These are phyloP conservation scores for Fusarium nygamai DNA, from an alignment of 2,329 filamentous ascomycete genomes.

Conservation along the genomic window DNA sequence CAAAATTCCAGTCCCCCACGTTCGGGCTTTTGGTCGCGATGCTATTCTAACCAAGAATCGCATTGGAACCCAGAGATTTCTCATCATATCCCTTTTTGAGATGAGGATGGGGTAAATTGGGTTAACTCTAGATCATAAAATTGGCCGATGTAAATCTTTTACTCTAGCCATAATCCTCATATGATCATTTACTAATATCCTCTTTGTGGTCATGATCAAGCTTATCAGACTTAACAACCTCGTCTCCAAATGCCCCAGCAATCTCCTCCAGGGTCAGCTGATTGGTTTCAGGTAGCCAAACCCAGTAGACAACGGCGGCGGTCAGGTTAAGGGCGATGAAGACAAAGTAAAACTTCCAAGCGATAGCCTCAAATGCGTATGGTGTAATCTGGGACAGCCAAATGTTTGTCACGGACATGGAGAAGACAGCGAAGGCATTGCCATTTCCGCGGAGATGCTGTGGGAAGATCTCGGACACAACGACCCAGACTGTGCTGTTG, in stretches of 20 bases:
- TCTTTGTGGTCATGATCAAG: neutral
- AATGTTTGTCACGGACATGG: neutral
- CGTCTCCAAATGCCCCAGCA: neutral
- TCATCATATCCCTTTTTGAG: slow-evolving; percentile 15
- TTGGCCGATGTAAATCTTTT: neutral
- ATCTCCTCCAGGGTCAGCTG: neutral
- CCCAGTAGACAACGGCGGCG: neutral
- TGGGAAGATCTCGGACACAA: neutral
- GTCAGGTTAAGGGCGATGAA: neutral
- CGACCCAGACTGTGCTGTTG: neutral
- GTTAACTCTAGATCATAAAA: neutral
- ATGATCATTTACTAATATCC: neutral
- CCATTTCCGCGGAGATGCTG: neutral
- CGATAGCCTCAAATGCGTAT: neutral
- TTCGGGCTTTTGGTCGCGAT: slow-evolving; percentile 34
- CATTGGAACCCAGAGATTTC: slow-evolving; percentile 21
- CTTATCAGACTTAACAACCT: neutral
- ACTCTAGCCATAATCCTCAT: neutral
- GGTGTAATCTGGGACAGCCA: neutral
- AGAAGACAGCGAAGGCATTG: neutral
- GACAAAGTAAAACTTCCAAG: neutral
- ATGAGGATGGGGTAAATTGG: neutral
- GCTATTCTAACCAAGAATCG: neutral
- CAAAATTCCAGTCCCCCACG: slow-evolving; percentile 23
- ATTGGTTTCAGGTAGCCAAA: neutral